Base-by-base conservation (phyloP, 164 flowering plant species). In the Vitis labrusca region DNA sequence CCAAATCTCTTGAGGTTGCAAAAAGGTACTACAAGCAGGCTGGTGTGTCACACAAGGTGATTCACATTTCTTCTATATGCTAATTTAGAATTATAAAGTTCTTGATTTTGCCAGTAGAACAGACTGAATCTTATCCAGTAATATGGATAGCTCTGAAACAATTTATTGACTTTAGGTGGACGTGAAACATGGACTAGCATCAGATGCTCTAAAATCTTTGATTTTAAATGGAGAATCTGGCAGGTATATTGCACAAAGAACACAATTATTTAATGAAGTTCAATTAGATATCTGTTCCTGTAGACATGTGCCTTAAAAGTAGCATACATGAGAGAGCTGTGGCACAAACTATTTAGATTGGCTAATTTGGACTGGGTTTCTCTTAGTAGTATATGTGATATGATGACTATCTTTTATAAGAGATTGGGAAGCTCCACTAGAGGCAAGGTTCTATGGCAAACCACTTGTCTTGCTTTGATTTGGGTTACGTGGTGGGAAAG, bases 1-100 rank as follows among this genome's bases (percentile, higher is more conserved):
- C 68, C 65, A 84, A 70, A 60, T 79, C 82, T 68, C 88, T 94
- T 73, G 93, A 87, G 76, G 84, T 92, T 74, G 98, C 98, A 29
- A 83, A 79, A 63, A 86, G 69, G 81, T 94, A 88, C 69, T 91
- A 90, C 62, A 78, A 82, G 66, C 79, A 69, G 73, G 98, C 97
- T 71, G 96, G 96, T 73, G 94, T 94, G 65, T 81, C 87, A 5
- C 86, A 92, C 78, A 94, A 91, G 93, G 98, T 91, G 68, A 74
- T 65, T 13, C 47, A 54, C 53, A 48, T 63, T 5, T 59, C 8
- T 64, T 50, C 3, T 27, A 9, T 49, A 17, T 59, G 1, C 32
- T 8, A n/a, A 16, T 30, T 54, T 13, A 13, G 6, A 15, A 55
- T 29, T 29, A 29, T 67, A 9, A 27, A 14, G 32, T 23, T 3